These are phyloP conservation scores for Zhuliangozyma parablackwelliae DNA, from an alignment of 1,139 yeast species.

Conservation along the genomic window DNA sequence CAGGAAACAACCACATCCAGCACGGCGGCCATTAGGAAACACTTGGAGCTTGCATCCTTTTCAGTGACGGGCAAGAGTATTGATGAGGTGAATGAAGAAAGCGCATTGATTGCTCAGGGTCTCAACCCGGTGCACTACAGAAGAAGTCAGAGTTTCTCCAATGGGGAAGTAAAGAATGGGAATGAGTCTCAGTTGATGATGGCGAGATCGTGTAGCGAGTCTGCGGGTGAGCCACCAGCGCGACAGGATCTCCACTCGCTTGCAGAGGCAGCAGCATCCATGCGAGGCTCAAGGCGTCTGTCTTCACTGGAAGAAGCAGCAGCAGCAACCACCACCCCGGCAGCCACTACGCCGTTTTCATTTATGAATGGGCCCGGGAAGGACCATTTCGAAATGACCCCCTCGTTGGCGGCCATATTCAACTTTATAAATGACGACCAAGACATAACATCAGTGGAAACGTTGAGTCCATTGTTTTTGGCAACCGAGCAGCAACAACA, in stretches of 20 bases:
- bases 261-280: too few relatives aligned
- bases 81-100: conserved; percentile 44
- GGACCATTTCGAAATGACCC: conserved; percentile 17
- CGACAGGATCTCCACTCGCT: too few relatives aligned
- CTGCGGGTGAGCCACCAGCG: too few relatives aligned
- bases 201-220: too few relatives aligned
- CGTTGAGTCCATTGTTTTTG: conserved; percentile 29
- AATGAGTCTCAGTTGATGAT: too few relatives aligned
- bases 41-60: conserved; percentile 49
- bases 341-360: neutral
- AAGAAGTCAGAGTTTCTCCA: conserved; percentile 2
- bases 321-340: neutral
- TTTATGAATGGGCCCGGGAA: neutral
- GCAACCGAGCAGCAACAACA: conserved; percentile 1
- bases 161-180: too few relatives aligned
- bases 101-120: conserved; percentile 46
- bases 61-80: conserved; percentile 52
- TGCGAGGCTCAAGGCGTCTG: too few relatives aligned
- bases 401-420: conserved; percentile 42
- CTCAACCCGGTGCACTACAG: conserved; percentile 35
- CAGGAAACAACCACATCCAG: conserved; percentile 1
- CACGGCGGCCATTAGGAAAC: conserved; percentile 24
- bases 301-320: too few relatives aligned
- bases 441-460: neutral
- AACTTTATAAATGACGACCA: conserved; percentile 36